Percentiles rank a stretch among this genome's conserved stretches.
phyloP scores from a whole-genome alignment of 176 grass and related monocot genomes.

The Rhynchospora tenuis region DNA sequence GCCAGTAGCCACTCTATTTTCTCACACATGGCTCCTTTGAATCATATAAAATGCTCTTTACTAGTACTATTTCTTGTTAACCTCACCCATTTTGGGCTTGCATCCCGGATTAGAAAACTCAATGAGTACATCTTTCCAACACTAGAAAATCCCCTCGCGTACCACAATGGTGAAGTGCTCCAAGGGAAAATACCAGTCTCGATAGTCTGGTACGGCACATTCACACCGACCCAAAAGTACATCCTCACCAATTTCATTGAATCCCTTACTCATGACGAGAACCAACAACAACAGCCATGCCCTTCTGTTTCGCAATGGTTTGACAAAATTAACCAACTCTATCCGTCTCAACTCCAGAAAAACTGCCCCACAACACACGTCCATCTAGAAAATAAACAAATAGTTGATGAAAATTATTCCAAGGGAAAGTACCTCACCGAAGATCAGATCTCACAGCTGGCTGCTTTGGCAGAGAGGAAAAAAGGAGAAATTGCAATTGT shows the following conservation, averaged over 20 bases:
- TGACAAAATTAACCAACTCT: conserved; percentile 19
- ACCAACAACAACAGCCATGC: background rate
- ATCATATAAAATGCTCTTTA: background rate
- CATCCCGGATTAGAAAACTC: conserved; percentile 35
- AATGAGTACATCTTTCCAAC: conserved; percentile 33
- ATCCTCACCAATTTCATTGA: conserved; percentile 57
- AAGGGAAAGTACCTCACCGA: conserved; percentile 33
- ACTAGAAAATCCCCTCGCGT: conserved; percentile 25
- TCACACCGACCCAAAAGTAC: conserved; percentile 51
- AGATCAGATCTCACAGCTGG: conserved; percentile 37
- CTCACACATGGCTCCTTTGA: conserved; percentile 5
- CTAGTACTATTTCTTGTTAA: conserved; percentile 17
- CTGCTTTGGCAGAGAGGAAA: background rate
- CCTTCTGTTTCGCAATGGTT: conserved; percentile 59
- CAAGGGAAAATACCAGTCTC: conserved; percentile 33
- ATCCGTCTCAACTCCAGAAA: conserved; percentile 23
- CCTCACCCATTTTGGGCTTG: background rate
- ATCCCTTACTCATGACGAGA: conserved; percentile 26
- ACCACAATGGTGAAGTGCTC: conserved; percentile 64
- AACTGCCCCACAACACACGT: background rate
- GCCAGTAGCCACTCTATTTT: background rate
- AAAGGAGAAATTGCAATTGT: conserved; percentile 37
- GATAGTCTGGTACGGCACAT: conserved; percentile 64
- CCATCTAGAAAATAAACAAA: conserved; percentile 14
- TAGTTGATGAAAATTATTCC: conserved; percentile 36